Base-by-base conservation (phyloP, 306 rosid genomes). In the Oxytropis ochrocephala region DNA sequence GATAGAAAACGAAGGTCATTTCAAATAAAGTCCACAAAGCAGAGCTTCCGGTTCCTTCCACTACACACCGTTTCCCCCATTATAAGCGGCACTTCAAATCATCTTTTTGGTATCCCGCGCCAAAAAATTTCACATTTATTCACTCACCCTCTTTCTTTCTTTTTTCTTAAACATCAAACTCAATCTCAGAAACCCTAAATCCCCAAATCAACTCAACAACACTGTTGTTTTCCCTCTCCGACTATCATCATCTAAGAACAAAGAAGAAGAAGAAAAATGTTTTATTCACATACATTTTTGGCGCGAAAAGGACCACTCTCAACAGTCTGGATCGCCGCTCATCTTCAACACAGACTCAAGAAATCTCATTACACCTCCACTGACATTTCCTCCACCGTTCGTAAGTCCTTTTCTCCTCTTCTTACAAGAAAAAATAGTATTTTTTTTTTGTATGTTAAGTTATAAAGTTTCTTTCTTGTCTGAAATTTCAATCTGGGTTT, bases 291-390 rank as follows among this genome's bases (percentile, higher is more conserved):
- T 8, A 86, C 96, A 0, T 81, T 79, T 76, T 77, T 94, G 87
- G 96, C 92, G 2, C 87, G 92, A 16, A 94, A 94, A 75, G 97
- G 97, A 8, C 95, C 92, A 3, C 69, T 94, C 64, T 91, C 92
- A 8, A 94, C 96, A 0, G 97, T 94, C 13, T 94, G 99, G 99
- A 85, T 84, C 47, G 96, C 98, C 0, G 96, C 99, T n/a, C 96
- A 94, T 61, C 85, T 93, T 48, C 98, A 94, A 65, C 84, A 82
- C 80, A 75, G 96, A 43, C 90, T 94, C 48, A 88, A 82, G 70
- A 94, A 94, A 80, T 81, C 96, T 18, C 97, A 94, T 16, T 94
- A 85, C 70, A 67, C 83, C 30, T 62, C 87, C 57, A 91, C 95
- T 8, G 82, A 91, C 46, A 90, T 94, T 48, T 75, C 78, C 59